Percentiles rank a stretch among this genome's conserved stretches.
These are phyloP conservation scores for Trypanosoma boissoni DNA, from an alignment of 208 protist genomes.

Conservation along the genomic window DNA sequence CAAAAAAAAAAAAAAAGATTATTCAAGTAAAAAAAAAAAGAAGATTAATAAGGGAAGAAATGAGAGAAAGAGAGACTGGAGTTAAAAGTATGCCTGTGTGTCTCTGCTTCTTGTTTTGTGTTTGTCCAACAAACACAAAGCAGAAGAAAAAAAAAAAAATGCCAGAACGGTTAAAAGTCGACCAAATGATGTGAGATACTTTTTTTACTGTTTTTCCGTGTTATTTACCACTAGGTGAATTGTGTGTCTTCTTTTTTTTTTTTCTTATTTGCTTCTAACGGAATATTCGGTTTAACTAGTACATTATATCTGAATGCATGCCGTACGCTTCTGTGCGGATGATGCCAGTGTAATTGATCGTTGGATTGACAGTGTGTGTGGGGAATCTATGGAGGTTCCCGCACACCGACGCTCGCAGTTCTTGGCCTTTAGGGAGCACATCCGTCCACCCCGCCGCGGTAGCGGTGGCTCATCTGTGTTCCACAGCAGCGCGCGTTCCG, in stretches of 20 bases:
- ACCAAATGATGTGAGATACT: background rate
- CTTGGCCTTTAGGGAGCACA: constrained; percentile 31
- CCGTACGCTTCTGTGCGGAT: constrained; percentile 36
- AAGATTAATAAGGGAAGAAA: background rate
- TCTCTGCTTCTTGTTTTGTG: too few species aligned
- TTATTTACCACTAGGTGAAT: constrained; percentile 1
- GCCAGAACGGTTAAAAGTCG: constrained; percentile 7
- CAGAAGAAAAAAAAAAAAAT: constrained; percentile 16
- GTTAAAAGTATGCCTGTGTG: too few species aligned
- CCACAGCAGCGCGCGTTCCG: constrained; percentile 41
- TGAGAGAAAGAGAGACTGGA: background rate
- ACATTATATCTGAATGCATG: too few species aligned
- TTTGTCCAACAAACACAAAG: constrained; percentile 17
- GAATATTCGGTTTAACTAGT: too few species aligned
- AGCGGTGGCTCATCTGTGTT: constrained; percentile 41
- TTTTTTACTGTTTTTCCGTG: background rate
- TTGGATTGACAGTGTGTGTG: constrained; percentile 63
- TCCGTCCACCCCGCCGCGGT: constrained; percentile 19
- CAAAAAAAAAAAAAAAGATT: background rate
- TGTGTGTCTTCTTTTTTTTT: background rate
- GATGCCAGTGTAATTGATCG: constrained; percentile 47
- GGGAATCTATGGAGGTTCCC: constrained; percentile 51
- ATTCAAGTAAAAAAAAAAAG: background rate
- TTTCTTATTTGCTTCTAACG: background rate
- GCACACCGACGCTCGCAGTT: constrained; percentile 46